Evolutionary conservation across 2,329 filamentous ascomycete species (phyloP), one percentile per base, ranked within the genome.

Genomic region (Ascochyta lentis): DNA sequence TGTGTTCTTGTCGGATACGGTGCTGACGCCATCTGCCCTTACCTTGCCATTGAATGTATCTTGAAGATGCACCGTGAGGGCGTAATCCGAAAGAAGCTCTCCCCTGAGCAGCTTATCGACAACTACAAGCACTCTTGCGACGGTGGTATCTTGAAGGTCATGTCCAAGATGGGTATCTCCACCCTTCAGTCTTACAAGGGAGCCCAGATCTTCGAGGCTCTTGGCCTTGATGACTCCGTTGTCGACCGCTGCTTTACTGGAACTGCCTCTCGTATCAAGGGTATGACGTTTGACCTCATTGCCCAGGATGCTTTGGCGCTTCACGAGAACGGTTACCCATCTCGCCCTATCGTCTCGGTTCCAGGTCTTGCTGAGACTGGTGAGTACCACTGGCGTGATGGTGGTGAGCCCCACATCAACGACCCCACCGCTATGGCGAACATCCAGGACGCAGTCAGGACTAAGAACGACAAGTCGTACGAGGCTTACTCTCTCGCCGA

Each of bases 161-260:
- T 98, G 94, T 95, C 90, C 77, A 98, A 98, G 83, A 98, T 98
- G 94, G 94, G 94, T 81, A 98, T 98, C 63, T 97, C 94, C 6
- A 98, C 94, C 29, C 83, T 98, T 41, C 92, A 94, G 71, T 94
- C 90, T 65, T 98, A 98, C 83, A 98, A 98, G 83, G 94, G 94
- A 72, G 94, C 94, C 52, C 94, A 98, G 80, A 98, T 98, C 63
- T 98, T 97, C 67, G 94, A 98, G 76, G 92, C 93, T 44, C 89
- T 98, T 39, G 94, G 94, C 78, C 88, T 97, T 31, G 93, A 97
- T 70, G 93, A 96, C 75, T 84, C 84, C 19, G 93, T 98, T 42
- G 91, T 98, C 49, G 93, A 98, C 74, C 88, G 91, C 66, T 97
- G 93, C 83, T 98, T 98, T 80, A 89, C 89, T 70, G 94, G 94